These are phyloP conservation scores for Lactarius evosmus DNA, from an alignment of 768 basidiomycete genomes.

Conservation along the genomic window DNA sequence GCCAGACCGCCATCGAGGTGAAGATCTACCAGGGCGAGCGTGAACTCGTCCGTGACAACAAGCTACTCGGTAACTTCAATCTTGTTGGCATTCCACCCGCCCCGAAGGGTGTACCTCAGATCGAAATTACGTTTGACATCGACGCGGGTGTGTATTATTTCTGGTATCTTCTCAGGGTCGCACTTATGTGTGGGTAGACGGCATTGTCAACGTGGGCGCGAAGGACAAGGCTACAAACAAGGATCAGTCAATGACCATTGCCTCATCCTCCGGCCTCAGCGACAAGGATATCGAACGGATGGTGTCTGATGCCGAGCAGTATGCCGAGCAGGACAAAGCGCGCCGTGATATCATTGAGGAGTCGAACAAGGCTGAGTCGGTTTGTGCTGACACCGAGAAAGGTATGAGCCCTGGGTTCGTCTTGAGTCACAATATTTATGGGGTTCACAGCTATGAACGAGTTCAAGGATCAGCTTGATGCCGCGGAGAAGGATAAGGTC, in stretches of 20 bases:
- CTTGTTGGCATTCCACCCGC: slow-evolving; percentile 93
- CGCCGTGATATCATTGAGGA: slow-evolving; percentile 90
- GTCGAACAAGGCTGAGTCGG: slow-evolving; percentile 93
- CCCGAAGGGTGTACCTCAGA: slow-evolving; percentile 72
- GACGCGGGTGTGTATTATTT: slow-evolving; percentile 66
- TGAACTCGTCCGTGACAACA: slow-evolving; percentile 98
- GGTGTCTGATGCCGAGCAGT: slow-evolving; percentile 92
- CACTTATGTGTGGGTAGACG: slow-evolving; percentile 47
- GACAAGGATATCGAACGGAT: slow-evolving; percentile 98
- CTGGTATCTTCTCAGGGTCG: neutral
- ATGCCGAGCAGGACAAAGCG: slow-evolving; percentile 88
- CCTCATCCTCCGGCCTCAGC: slow-evolving; percentile 92
- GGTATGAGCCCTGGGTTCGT: slow-evolving; percentile 41
- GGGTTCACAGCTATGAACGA: slow-evolving; percentile 74
- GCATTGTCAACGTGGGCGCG: slow-evolving; percentile 96
- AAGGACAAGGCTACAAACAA: slow-evolving; percentile 91
- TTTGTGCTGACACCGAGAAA: slow-evolving; percentile 94
- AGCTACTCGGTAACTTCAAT: slow-evolving; percentile 98
- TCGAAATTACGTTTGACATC: slow-evolving; percentile 92
- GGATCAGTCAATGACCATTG: slow-evolving; percentile 96
- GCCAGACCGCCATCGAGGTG: slow-evolving; percentile 99
- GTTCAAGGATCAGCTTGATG: slow-evolving; percentile 96
- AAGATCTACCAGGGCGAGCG: slow-evolving; percentile 99
- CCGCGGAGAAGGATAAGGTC: slow-evolving; percentile 91
- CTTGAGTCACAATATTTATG: slow-evolving; percentile 5